These are phyloP conservation scores for Scheffersomyces illinoinensis DNA, from an alignment of 1,139 yeast species.

Conservation along the genomic window DNA sequence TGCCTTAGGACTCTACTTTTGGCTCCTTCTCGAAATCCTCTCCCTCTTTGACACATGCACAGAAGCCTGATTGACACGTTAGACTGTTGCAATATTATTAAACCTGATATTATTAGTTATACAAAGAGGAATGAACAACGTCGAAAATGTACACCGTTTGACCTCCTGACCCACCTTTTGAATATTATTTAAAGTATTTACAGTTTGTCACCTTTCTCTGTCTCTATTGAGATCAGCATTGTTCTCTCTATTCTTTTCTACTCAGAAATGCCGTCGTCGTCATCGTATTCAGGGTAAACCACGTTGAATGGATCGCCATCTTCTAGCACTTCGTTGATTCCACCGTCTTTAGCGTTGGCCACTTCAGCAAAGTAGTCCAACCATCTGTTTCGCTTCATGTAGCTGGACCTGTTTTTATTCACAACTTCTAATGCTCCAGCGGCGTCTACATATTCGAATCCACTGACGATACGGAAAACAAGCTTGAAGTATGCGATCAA, in stretches of 20 bases:
- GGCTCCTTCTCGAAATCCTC: too few relatives aligned
- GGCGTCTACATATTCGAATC: constrained; percentile 15
- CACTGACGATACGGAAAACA: constrained; percentile 52
- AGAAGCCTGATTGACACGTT: background rate
- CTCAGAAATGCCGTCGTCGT: constrained; percentile 30
- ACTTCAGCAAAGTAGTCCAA: constrained; percentile 48
- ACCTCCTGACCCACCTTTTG: background rate
- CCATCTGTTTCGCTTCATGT: constrained; percentile 42
- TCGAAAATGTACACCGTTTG: constrained; percentile 1
- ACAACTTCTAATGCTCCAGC: constrained; percentile 24
- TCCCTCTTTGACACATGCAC: background rate
- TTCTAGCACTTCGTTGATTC: constrained; percentile 6
- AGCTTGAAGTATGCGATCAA: constrained; percentile 60
- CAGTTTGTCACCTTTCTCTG: background rate
- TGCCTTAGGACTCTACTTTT: too few relatives aligned
- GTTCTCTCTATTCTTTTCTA: constrained; percentile 7
- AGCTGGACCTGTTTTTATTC: constrained; percentile 23
- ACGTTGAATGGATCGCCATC: constrained; percentile 26
- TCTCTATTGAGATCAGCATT: background rate
- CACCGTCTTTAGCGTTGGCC: constrained; percentile 19
- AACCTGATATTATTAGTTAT: background rate
- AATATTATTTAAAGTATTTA: background rate
- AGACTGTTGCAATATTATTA: background rate
- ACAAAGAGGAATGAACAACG: background rate
- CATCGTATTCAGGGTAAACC: constrained; percentile 22